Conservation (phyloP, 2,329 filamentous ascomycete species). For the Colletotrichum sublineola region DNA sequence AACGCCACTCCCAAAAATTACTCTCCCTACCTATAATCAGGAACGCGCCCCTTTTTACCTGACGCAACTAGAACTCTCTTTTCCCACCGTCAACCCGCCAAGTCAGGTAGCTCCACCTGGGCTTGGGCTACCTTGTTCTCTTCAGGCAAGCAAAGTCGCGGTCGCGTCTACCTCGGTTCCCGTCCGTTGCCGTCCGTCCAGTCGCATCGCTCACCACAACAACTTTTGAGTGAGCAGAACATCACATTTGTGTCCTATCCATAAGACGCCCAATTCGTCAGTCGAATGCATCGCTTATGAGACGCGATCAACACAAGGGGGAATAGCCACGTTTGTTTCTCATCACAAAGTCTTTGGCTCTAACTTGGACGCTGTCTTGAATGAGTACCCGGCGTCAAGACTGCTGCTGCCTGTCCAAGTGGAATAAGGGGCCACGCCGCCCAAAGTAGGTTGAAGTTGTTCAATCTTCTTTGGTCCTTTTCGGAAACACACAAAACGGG, state of each 20-base stretch:
- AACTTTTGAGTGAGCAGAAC: slow-evolving; percentile 8
- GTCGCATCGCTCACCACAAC: slow-evolving; percentile 32
- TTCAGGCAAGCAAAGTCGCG: slow-evolving; percentile 30
- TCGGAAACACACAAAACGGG: slow-evolving; percentile 29
- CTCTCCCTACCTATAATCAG: background rate
- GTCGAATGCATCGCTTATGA: slow-evolving; percentile 5
- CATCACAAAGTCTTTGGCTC: background rate
- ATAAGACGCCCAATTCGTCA: background rate
- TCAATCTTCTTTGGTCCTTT: slow-evolving; percentile 16
- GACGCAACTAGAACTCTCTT: background rate
- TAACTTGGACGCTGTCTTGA: slow-evolving; percentile 1
- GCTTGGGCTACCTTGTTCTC: slow-evolving; percentile 7
- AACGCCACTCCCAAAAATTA: slow-evolving; percentile 4
- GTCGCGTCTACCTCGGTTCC: slow-evolving; percentile 33
- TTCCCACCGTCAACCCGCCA: background rate
- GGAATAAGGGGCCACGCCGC: slow-evolving; percentile 28
- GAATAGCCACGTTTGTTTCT: background rate
- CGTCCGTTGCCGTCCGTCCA: slow-evolving; percentile 7
- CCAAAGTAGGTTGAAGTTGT: slow-evolving; percentile 21
- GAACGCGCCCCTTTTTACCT: background rate
- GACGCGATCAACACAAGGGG: background rate
- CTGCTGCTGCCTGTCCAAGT: slow-evolving; percentile 24
- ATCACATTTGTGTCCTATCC: slow-evolving; percentile 15
- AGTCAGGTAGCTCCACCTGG: background rate
- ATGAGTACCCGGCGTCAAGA: slow-evolving; percentile 27